Percentiles rank a stretch among this genome's conserved stretches.
Conservation (phyloP, 2,329 filamentous ascomycete genomes). For the Myriosclerotinia curreyana region DNA sequence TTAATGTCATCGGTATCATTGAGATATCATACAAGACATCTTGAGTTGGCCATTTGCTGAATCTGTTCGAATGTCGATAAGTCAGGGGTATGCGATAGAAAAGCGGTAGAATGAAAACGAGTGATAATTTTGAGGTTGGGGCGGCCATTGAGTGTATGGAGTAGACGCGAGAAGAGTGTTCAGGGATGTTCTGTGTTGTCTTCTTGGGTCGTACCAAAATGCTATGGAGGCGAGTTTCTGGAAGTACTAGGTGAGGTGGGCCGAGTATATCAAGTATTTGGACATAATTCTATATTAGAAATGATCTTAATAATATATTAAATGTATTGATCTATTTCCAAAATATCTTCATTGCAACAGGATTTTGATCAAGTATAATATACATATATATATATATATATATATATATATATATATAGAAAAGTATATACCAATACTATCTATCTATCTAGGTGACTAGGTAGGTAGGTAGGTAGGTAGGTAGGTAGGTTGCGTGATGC, state of each 20-base stretch:
- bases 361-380: not conserved
- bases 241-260: not conserved
- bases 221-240: slow-evolving; percentile 13
- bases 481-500: not conserved
- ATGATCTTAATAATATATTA: not conserved
- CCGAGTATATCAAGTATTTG: not conserved
- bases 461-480: no score
- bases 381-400: not conserved
- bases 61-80: not conserved
- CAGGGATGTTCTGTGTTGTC: slow-evolving; percentile 16
- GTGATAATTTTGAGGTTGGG: slow-evolving; percentile 9
- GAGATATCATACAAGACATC: not conserved
- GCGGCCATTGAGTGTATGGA: not conserved
- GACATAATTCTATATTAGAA: not conserved
- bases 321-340: slow-evolving; percentile 1
- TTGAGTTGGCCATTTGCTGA: not conserved
- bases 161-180: slow-evolving; percentile 8
- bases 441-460: no score
- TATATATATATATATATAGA: no score
- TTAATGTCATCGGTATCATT: slow-evolving; percentile 1
- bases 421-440: no score
- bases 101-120: not conserved
- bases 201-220: not conserved
- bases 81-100: not conserved
- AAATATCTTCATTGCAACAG: not conserved